Conservation (phyloP, 768 basidiomycete genomes). For the Chalciporus pseudorubinellus region DNA sequence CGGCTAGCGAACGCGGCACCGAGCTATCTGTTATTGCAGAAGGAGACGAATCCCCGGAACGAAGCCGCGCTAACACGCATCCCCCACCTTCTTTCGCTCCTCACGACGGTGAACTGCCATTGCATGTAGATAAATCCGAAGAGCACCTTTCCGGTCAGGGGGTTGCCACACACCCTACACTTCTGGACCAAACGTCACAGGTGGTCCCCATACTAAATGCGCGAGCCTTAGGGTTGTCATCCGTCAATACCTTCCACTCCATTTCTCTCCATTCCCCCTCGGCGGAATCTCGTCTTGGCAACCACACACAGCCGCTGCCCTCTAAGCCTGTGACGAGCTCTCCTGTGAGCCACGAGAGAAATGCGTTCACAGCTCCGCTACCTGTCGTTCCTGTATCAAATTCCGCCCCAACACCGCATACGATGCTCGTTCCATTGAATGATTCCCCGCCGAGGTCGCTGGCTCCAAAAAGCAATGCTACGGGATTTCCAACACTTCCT, state of each 20-base stretch:
- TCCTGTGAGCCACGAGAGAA: slow-evolving; percentile 6
- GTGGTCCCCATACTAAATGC: slow-evolving; percentile 18
- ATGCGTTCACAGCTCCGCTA: slow-evolving; percentile 25
- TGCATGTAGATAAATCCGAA: not conserved
- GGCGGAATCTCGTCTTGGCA: slow-evolving; percentile 1
- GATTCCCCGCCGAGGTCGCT: slow-evolving; percentile 29
- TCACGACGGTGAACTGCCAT: not conserved
- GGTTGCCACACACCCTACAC: not conserved
- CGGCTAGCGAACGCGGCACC: slow-evolving; percentile 32
- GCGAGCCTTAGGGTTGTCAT: slow-evolving; percentile 24
- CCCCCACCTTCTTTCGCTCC: slow-evolving; percentile 2
- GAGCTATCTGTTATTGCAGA: slow-evolving; percentile 71
- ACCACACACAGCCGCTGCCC: slow-evolving; percentile 23
- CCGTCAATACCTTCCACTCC: slow-evolving; percentile 37
- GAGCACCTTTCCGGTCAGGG: not conserved
- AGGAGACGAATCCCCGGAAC: slow-evolving; percentile 60
- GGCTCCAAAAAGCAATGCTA: slow-evolving; percentile 39
- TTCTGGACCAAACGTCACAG: not conserved
- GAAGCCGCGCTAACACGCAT: slow-evolving; percentile 12
- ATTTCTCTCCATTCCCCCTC: slow-evolving; percentile 39
- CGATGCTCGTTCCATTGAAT: slow-evolving; percentile 36
- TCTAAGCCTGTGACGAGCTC: slow-evolving; percentile 1
- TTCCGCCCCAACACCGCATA: slow-evolving; percentile 6
- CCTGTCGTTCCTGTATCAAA: slow-evolving; percentile 15
- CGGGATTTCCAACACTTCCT: slow-evolving; percentile 62